Conservation (phyloP, 2,329 filamentous ascomycete genomes). For the Phaeosphaeriaceae sp. region DNA sequence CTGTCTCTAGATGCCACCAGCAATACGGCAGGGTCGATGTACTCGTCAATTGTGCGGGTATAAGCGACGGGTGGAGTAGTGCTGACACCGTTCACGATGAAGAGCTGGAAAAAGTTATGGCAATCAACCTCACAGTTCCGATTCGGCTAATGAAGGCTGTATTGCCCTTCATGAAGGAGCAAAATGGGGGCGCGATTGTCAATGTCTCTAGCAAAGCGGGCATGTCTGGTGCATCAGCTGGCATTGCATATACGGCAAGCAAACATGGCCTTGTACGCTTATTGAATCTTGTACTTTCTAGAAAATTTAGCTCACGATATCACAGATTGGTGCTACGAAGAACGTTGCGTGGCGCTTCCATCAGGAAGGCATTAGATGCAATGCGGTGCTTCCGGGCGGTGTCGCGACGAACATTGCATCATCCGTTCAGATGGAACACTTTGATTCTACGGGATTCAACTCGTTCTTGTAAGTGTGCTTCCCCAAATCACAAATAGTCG, state of each 20-base stretch:
- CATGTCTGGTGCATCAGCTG: conserved; percentile 50
- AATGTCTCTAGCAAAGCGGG: conserved; percentile 47
- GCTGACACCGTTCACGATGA: conserved; percentile 51
- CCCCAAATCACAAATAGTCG: neutral
- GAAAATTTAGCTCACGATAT: neutral
- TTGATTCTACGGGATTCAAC: conserved; percentile 28
- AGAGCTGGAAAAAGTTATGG: conserved; percentile 52
- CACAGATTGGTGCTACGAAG: conserved; percentile 55
- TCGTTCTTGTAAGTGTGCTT: conserved; percentile 27
- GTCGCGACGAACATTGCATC: conserved; percentile 27
- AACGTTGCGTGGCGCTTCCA: conserved; percentile 58
- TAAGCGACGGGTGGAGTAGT: conserved; percentile 53
- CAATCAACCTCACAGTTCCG: conserved; percentile 55
- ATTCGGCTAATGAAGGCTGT: conserved; percentile 57
- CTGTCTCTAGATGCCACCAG: conserved; percentile 31
- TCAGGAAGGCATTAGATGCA: conserved; percentile 56
- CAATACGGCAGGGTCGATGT: conserved; percentile 46
- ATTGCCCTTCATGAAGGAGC: conserved; percentile 51
- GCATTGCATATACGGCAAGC: conserved; percentile 56
- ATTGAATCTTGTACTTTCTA: neutral
- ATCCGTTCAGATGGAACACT: conserved; percentile 31
- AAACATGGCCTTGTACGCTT: conserved; percentile 53
- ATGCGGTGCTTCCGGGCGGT: conserved; percentile 54
- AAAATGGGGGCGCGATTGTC: conserved; percentile 52
- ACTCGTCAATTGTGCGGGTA: conserved; percentile 56